phyloP scores from a whole-genome alignment of 148 eudicot genomes.

The Fallopia convolvulus region DNA sequence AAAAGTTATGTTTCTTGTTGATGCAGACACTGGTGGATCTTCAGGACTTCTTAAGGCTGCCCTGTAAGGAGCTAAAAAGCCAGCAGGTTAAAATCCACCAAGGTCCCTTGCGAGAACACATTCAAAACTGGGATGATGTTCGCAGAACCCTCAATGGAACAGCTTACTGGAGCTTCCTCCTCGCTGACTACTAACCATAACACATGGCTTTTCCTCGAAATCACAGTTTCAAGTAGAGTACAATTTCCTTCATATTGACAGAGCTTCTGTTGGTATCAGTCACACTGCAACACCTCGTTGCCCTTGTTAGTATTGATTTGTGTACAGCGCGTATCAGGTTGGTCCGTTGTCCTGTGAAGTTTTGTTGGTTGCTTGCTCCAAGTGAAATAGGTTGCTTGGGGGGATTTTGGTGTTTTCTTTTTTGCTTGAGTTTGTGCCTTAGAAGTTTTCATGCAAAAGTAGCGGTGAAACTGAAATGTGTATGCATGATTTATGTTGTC shows the following conservation, averaged over 20 bases:
- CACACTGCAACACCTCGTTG: conserved; percentile 8
- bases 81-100: conserved; percentile 88
- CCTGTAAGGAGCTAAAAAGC: conserved; percentile 49
- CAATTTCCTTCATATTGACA: not conserved
- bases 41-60: conserved; percentile 61
- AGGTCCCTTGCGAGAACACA: conserved; percentile 62
- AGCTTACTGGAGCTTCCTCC: conserved; percentile 53
- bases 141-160: conserved; percentile 68
- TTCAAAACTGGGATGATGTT: conserved; percentile 75
- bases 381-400: not conserved
- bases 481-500: not conserved
- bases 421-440: not conserved
- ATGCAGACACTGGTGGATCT: conserved; percentile 70
- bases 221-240: not conserved
- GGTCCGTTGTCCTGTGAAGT: not conserved
- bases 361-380: conserved; percentile 9
- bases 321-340: not conserved
- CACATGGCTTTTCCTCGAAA: not conserved
- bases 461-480: not conserved
- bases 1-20: not conserved
- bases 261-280: not conserved
- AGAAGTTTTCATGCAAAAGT: not conserved
- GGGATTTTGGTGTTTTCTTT: conserved; percentile 1
- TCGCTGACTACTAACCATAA: conserved; percentile 35
- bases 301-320: not conserved